Evolutionary conservation across 495 filamentous ascomycete genomes (phyloP), one percentile per base, ranked within the genome.

Genomic region (Neurospora sp.): DNA sequence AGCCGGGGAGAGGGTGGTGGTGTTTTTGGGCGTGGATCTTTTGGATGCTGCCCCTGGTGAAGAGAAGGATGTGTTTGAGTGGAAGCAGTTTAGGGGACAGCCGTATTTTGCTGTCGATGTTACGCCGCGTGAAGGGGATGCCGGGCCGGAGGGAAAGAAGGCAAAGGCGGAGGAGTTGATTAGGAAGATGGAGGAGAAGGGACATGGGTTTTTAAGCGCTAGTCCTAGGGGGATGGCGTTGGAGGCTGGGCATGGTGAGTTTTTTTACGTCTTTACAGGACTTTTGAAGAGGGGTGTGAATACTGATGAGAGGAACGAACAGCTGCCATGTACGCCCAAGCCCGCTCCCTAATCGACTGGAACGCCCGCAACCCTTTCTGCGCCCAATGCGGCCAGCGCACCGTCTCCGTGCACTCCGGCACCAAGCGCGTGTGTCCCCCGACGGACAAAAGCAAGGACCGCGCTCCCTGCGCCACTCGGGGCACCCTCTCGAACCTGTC

Each of bases 361-460:
- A 98, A 99, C 82, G 87, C 85, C 69, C 91, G 95, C 65, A 98
- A 97, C 78, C 93, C 89, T 42, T 98, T 93, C 84, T 99, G 96
- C 82, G 93, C 89, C 10, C 89, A 89, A 71, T 97, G 96, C 83
- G 95, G 96, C 40, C 85, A 93, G 74, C 89, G 86, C 9, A 98
- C 96, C 3, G 82, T 97, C 71, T 93, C 93, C 22, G 87, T 96
- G 44, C 92, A 98, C 79, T 94, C 90, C 9, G 96, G 96, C 53
- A 93, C 91, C 53, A 99, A 99, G 83, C 91, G 96, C 40, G 88
- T 90, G 40, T 99, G 96, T 77, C 96, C 96, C 9, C 90, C 93
- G 0, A 89, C 86, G 8, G 96, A 98, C 82, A 78, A 82, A 59
- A 87, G 87, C 3, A 81, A 79, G 39, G 74, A 89, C 69, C 88